A percentile compares a stretch with the other conserved stretches of the same genome.
phyloP scores from a whole-genome alignment of 1,139 yeast genomes.

The Debaryomycetaceae sp. region DNA sequence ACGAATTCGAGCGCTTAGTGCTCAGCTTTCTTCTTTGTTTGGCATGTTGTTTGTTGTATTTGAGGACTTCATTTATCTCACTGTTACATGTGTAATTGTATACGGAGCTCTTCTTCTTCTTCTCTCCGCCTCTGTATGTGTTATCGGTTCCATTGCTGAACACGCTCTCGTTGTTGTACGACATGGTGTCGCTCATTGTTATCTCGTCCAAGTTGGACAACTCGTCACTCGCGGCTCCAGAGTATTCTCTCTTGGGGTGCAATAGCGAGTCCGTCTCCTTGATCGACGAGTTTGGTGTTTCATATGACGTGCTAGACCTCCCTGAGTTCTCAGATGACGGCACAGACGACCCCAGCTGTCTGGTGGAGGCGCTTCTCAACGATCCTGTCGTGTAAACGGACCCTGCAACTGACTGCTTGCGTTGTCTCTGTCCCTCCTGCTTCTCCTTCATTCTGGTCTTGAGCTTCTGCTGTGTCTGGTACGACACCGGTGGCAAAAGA shows the following conservation, averaged over 20 bases:
- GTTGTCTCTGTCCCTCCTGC: slow-evolving; percentile 1
- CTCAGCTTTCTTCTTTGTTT: slow-evolving; percentile 4
- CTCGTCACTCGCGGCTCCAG: not conserved
- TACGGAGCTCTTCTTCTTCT: slow-evolving; percentile 2
- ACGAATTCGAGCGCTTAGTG: not conserved
- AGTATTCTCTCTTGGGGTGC: not conserved
- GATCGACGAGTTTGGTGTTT: not conserved
- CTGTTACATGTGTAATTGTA: slow-evolving; percentile 9
- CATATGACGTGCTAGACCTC: not conserved
- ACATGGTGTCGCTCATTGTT: not conserved
- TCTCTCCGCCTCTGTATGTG: not conserved
- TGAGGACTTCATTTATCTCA: slow-evolving; percentile 14
- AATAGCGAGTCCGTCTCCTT: not conserved
- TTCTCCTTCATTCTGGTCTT: slow-evolving; percentile 8
- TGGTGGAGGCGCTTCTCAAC: not conserved
- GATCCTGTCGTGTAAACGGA: not conserved
- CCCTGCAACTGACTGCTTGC: not conserved
- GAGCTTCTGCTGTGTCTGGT: slow-evolving; percentile 14
- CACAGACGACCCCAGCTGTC: not conserved
- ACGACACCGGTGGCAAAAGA: slow-evolving; percentile 12
- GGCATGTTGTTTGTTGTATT: slow-evolving; percentile 9
- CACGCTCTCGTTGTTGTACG: not conserved
- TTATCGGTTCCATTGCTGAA: not conserved
- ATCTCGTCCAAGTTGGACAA: not conserved
- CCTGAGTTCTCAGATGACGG: not conserved